phyloP scores from a whole-genome alignment of 1,139 yeast species.

The Protomyces arabidopsidicola region DNA sequence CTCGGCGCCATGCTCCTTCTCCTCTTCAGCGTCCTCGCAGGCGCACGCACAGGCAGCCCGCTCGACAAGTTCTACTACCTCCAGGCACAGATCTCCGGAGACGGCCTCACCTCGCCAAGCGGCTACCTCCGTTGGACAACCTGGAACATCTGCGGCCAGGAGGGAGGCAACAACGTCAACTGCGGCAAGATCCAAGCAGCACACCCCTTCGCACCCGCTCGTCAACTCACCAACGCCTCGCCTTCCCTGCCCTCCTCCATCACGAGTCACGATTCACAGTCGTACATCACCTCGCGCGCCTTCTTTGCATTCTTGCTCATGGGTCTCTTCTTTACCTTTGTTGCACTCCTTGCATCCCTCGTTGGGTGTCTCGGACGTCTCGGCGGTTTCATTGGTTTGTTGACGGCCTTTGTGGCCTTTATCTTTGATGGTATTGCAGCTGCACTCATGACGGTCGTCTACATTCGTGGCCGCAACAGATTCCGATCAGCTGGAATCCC shows the following conservation, averaged over 20 bases:
- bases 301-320: constrained; percentile 65
- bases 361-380: constrained; percentile 18
- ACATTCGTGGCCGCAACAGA: constrained; percentile 55
- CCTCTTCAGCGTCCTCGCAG: constrained; percentile 61
- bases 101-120: constrained; percentile 43
- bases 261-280: constrained; percentile 46
- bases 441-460: constrained; percentile 53
- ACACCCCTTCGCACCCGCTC: constrained; percentile 61
- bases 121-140: constrained; percentile 63
- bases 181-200: constrained; percentile 55
- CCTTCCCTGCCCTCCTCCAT: constrained; percentile 51
- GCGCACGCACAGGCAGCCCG: constrained; percentile 50
- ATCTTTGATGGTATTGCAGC: constrained; percentile 43
- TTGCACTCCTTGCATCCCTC: constrained; percentile 47
- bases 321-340: constrained; percentile 53
- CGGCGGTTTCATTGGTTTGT: constrained; percentile 5
- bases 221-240: constrained; percentile 48
- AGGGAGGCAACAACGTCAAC: constrained; percentile 43
- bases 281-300: constrained; percentile 60
- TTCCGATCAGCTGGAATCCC: constrained; percentile 49
- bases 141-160: constrained; percentile 57
- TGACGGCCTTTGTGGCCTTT: constrained; percentile 2
- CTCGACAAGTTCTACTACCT: constrained; percentile 63
- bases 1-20: constrained; percentile 47
- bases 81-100: constrained; percentile 59